Percentiles rank a stretch among this genome's conserved stretches.
Conservation (phyloP, 129 eudicot genomes). For the Chrysanthemum lavandulifolium region DNA sequence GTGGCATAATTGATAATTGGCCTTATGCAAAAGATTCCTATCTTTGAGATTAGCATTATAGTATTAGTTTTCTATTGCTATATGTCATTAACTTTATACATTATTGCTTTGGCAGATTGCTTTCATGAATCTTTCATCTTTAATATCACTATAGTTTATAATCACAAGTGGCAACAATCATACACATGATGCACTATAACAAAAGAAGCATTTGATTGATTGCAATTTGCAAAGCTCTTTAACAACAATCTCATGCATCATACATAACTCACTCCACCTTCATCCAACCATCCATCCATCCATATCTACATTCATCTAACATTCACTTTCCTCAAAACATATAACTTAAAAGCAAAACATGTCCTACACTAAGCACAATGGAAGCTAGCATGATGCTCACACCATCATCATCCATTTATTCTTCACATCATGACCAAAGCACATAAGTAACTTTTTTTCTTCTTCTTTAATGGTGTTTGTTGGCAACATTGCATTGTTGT, state of each 20-base stretch:
- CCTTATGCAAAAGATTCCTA: slow-evolving; percentile 10
- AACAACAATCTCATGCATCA: slow-evolving; percentile 38
- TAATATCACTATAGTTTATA: not conserved
- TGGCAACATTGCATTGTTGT: slow-evolving; percentile 84
- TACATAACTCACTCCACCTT: slow-evolving; percentile 41
- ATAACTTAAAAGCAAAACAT: slow-evolving; percentile 23
- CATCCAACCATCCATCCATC: slow-evolving; percentile 32
- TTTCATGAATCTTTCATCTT: slow-evolving; percentile 5
- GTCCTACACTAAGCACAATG: slow-evolving; percentile 32
- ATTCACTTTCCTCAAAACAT: slow-evolving; percentile 34
- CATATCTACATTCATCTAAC: slow-evolving; percentile 33
- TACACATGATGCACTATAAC: slow-evolving; percentile 2
- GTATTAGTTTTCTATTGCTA: not conserved
- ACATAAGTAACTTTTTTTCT: not conserved
- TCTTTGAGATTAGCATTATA: slow-evolving; percentile 18
- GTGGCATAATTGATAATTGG: slow-evolving; percentile 7
- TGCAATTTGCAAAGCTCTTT: slow-evolving; percentile 19
- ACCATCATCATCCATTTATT: slow-evolving; percentile 37
- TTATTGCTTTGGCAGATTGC: slow-evolving; percentile 4
- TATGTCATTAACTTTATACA: not conserved
- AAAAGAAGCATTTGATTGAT: slow-evolving; percentile 26
- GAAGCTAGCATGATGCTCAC: slow-evolving; percentile 34
- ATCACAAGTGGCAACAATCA: slow-evolving; percentile 16
- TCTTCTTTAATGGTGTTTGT: slow-evolving; percentile 55
- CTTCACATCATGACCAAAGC: slow-evolving; percentile 15